These are phyloP conservation scores for Hirsutella rhossiliensis DNA, from an alignment of 2,329 filamentous ascomycete genomes.

Conservation along the genomic window DNA sequence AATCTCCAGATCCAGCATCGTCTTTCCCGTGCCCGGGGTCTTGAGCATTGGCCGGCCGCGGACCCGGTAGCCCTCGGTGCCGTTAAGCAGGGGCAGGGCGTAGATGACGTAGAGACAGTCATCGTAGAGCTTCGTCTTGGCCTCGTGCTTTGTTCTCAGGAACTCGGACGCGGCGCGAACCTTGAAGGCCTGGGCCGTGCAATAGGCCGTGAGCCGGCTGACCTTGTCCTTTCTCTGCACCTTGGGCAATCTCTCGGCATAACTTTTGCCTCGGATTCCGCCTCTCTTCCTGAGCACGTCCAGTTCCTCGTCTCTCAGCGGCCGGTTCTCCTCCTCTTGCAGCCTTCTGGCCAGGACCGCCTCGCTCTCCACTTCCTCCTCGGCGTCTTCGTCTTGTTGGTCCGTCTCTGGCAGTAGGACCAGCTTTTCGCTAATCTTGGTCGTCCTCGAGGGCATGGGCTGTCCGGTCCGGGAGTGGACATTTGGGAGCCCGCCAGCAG, in stretches of 20 bases:
- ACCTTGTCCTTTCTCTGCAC: slow-evolving; percentile 76
- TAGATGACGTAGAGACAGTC: slow-evolving; percentile 96
- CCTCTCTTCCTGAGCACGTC: slow-evolving; percentile 51
- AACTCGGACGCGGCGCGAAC: slow-evolving; percentile 82
- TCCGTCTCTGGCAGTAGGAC: slow-evolving; percentile 80
- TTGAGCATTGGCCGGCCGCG: slow-evolving; percentile 86
- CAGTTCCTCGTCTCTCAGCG: slow-evolving; percentile 56
- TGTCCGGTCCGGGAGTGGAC: slow-evolving; percentile 35
- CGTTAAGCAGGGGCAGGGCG: slow-evolving; percentile 77
- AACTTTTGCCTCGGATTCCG: slow-evolving; percentile 65
- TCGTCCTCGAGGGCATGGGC: slow-evolving; percentile 69
- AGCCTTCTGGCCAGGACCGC: slow-evolving; percentile 21
- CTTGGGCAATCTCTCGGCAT: slow-evolving; percentile 88
- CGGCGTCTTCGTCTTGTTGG: slow-evolving; percentile 40
- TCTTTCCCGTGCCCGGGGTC: slow-evolving; percentile 79
- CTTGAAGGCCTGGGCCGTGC: slow-evolving; percentile 88
- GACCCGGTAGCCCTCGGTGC: slow-evolving; percentile 75
- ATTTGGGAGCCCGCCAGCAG: slow-evolving; percentile 27
- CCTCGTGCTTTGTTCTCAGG: slow-evolving; percentile 73
- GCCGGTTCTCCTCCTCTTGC: slow-evolving; percentile 48
- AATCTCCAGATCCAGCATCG: slow-evolving; percentile 87
- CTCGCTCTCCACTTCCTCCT: slow-evolving; percentile 45
- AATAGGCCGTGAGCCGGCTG: slow-evolving; percentile 86
- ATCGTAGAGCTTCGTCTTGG: slow-evolving; percentile 92
- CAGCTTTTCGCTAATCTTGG: slow-evolving; percentile 94